Conservation (phyloP, 495 filamentous ascomycete species). For the Penicillium macrosclerotiorum region DNA sequence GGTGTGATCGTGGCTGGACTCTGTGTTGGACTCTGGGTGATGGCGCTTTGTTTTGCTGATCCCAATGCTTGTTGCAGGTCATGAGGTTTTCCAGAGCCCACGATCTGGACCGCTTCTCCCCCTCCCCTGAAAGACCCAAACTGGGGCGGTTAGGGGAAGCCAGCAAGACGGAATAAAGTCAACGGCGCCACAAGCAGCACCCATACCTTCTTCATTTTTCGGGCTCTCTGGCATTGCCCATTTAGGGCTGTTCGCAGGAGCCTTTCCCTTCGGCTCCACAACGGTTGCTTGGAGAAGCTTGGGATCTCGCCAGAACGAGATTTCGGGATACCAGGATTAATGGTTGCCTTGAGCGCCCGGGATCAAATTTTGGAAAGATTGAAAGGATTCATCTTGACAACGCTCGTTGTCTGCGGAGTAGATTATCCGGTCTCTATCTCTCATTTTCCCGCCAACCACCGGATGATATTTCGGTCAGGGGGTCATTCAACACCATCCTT, state of each 20-base stretch:
- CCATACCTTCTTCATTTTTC: neutral
- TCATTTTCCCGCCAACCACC: constrained; percentile 1
- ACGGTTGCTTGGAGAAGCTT: neutral
- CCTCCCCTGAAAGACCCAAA: neutral
- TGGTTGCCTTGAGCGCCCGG: constrained; percentile 2
- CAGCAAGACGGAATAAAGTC: neutral
- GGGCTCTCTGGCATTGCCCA: neutral
- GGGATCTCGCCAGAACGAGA: neutral
- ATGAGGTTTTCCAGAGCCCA: constrained; percentile 7
- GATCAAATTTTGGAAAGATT: neutral
- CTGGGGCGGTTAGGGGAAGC: neutral
- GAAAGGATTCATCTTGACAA: neutral
- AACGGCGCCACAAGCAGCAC: neutral
- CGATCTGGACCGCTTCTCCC: constrained; percentile 9
- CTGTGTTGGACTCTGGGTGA: constrained; percentile 9
- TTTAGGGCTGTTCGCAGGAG: neutral
- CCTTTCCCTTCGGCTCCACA: neutral
- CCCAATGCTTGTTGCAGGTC: constrained; percentile 7
- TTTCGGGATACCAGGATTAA: neutral
- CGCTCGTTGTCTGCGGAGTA: neutral
- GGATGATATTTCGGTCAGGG: neutral
- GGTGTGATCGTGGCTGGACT: constrained; percentile 27
- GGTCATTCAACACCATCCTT: neutral
- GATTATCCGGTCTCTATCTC: neutral
- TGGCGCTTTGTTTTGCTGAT: constrained; percentile 22